A percentile compares a stretch with the other conserved stretches of the same genome.
These are phyloP conservation scores for Yamadazyma buinensis DNA, from an alignment of 1,139 yeast species.

Conservation along the genomic window DNA sequence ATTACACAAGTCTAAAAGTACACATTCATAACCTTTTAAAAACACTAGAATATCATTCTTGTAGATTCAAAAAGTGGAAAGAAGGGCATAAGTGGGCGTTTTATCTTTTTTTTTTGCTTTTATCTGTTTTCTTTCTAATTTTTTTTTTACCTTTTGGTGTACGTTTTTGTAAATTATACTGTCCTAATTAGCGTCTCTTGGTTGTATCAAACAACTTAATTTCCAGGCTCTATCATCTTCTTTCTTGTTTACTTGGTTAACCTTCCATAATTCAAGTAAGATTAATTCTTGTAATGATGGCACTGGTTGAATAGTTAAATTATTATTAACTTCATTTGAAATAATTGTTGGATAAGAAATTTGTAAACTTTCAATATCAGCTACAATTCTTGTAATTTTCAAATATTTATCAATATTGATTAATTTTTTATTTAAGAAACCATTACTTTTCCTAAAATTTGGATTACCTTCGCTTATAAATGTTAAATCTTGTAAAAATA, in stretches of 20 bases:
- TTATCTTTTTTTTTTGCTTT: too few relatives aligned
- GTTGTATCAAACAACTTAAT: slow-evolving; percentile 56
- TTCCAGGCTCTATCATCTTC: slow-evolving; percentile 73
- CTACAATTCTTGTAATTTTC: slow-evolving; percentile 68
- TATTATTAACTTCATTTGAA: slow-evolving; percentile 21
- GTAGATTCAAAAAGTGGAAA: too few relatives aligned
- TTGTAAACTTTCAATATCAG: slow-evolving; percentile 78
- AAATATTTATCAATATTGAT: slow-evolving; percentile 82
- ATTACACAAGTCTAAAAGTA: too few relatives aligned
- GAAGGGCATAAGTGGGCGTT: too few relatives aligned
- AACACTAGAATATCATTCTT: too few relatives aligned
- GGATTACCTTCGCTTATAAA: slow-evolving; percentile 87
- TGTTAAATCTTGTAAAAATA: slow-evolving; percentile 82
- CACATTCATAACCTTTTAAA: too few relatives aligned
- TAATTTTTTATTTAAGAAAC: slow-evolving; percentile 55
- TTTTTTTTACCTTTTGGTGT: too few relatives aligned
- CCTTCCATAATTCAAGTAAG: slow-evolving; percentile 66
- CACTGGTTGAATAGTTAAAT: slow-evolving; percentile 30
- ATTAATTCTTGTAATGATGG: slow-evolving; percentile 61
- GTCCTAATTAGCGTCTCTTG: slow-evolving; percentile 25
- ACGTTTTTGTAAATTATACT: too few relatives aligned
- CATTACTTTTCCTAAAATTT: slow-evolving; percentile 57
- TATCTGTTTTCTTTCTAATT: too few relatives aligned
- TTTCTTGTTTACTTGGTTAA: slow-evolving; percentile 53
- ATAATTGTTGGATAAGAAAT: slow-evolving; percentile 42